Base-by-base conservation (phyloP, 1,284 basidiomycete genomes). In the Mycena citricolor region DNA sequence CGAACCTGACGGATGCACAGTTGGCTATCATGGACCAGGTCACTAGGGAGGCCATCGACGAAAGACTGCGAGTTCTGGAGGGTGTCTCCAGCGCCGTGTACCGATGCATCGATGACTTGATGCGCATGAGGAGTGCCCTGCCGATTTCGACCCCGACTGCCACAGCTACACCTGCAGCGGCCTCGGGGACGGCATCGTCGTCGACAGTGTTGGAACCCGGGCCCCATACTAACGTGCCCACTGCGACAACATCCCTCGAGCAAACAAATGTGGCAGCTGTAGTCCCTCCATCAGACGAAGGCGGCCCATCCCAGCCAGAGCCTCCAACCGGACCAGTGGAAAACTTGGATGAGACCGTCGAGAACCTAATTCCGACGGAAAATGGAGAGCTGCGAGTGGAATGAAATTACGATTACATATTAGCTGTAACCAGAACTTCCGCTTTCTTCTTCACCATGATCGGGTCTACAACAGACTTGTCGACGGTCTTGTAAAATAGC, bases 1-100 rank as follows among this genome's bases (percentile, higher is more conserved):
- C 70, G 31, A 69, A 62, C 40, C 59, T 81, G 52, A 81, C 74
- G 26, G 79, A 79, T 32, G 74, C 74, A 42, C 85, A 83, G 57
- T 69, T 87, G 23, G 66, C 64, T 17, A 61, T 71, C 25, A 66
- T 87, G 60, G 86, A 90, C 52, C 65, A 59, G 25, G 59, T 85
- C 22, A 87, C 86, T 16, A 70, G 88, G 35, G 84, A 87, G 55
- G 85, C 85, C 4, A 86, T 94, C 35, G 87, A 93, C 52, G 88
- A 92, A 61, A 76, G 90, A 44, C 66, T 94, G 47, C 71, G 80
- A 31, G 75, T 90, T 20, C 66, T 94, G 21, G 84, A 89, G 63
- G 75, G 79, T 23, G 83, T 93, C 22, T 87, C 88, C 35, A 70
- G 70, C 23, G 74, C 79, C 10, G 71, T 91, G 11, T 79, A 78